Base-by-base conservation (phyloP, 106 monocot genomes). In the Gastrodia elata region DNA sequence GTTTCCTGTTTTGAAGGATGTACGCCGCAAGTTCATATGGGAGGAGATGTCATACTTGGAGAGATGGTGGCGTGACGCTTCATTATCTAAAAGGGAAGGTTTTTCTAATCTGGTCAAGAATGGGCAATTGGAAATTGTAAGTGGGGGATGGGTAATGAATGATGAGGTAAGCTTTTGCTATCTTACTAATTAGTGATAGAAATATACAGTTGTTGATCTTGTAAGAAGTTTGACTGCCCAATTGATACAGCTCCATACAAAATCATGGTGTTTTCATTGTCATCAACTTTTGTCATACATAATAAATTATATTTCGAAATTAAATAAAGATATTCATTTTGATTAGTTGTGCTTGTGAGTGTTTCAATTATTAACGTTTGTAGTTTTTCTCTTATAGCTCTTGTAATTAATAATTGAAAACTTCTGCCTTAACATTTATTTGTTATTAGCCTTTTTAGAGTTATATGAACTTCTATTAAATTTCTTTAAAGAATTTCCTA, bases 101-200 rank as follows among this genome's bases (percentile, higher is more conserved):
- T 91, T 97, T 46, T 73, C 80, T 27, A 88, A 84, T 57, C 73
- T 97, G 64, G 88, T 93, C 8, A 82, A 78, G 70, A 82, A 88
- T 72, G 97, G 97, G 27, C 97, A 97, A 76, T 70, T 97, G 20
- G 97, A 97, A 75, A 97, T 97, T 68, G 97, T 97, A 39, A 84
- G 97, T 72, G 97, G 97, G 49, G 97, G 97, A 28, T 97, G 97
- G 97, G 97, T 97, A 69, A 97, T 97, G 97, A 97, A 97, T 71
- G 97, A 97, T 58, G 97, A 97, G 90, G 97, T 97, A 75, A 69
- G 24, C 27, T 39, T 39, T 52, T 34, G 10, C 26, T 38, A 57
- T 39, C 18, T 30, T 27, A 41, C 42, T 43, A 34, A 5, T 68
- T 22, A n/a, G 25, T 64, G 36, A 67, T 18, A 52, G 2, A 8